Evolutionary conservation across 805 yeast species (phyloP).

Genomic region (Soucietia sequanensis): DNA sequence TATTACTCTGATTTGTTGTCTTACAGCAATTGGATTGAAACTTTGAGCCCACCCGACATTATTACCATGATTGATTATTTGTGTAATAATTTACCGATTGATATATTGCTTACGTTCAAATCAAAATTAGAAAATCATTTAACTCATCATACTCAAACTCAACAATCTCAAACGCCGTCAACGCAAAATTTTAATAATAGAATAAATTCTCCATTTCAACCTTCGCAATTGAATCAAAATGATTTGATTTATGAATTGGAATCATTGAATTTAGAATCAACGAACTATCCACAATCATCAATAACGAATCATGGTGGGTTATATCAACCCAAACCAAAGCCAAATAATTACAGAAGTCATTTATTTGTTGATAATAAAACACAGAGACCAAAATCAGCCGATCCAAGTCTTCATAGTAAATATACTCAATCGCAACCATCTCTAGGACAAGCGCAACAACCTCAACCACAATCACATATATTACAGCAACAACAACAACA

Average conservation of each 20-base stretch:
- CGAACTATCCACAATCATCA: no score
- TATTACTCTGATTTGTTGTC: slow-evolving; percentile 52
- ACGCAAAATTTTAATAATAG: slow-evolving; percentile 4
- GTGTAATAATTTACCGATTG: slow-evolving; percentile 50
- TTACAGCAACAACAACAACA: slow-evolving; percentile 4
- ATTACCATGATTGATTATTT: slow-evolving; percentile 54
- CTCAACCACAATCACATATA: slow-evolving; percentile 17
- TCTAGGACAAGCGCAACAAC: slow-evolving; percentile 12
- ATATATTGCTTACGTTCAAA: slow-evolving; percentile 49
- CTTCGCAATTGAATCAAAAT: slow-evolving; percentile 3
- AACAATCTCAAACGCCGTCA: slow-evolving; percentile 2
- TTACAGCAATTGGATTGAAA: slow-evolving; percentile 50
- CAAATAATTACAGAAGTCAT: slow-evolving; percentile 23
- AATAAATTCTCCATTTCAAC: slow-evolving; percentile 8
- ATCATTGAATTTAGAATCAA: not conserved
- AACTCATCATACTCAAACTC: slow-evolving; percentile 13
- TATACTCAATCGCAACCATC: slow-evolving; percentile 9
- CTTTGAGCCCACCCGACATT: slow-evolving; percentile 50
- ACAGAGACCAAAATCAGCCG: slow-evolving; percentile 47
- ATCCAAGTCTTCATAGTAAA: slow-evolving; percentile 25
- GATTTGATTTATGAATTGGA: slow-evolving; percentile 1
- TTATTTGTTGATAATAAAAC: slow-evolving; percentile 17
- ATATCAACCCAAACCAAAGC: slow-evolving; percentile 43
- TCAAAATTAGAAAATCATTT: slow-evolving; percentile 44
- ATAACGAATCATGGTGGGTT: slow-evolving; percentile 6